These are phyloP conservation scores for Fusarium beomiforme DNA, from an alignment of 2,329 filamentous ascomycete species.

Conservation along the genomic window DNA sequence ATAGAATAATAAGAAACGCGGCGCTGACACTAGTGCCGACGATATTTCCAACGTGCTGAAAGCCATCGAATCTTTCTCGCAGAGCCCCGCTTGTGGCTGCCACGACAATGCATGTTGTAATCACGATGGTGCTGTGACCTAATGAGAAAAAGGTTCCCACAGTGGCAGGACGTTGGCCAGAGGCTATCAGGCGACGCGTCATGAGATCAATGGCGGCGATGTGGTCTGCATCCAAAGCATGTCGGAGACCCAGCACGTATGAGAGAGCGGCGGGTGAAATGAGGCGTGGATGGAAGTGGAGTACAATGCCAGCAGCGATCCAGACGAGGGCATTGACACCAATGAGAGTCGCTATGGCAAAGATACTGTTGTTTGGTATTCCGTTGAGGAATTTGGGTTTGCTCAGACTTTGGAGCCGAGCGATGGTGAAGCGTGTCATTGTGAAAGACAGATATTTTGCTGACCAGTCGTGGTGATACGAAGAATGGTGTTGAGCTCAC, in stretches of 20 bases:
- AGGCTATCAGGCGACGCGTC: slow-evolving; percentile 87
- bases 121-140: slow-evolving; percentile 91
- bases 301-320: slow-evolving; percentile 62
- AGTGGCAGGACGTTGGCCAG: slow-evolving; percentile 85
- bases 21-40: slow-evolving; percentile 90
- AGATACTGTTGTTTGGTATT: slow-evolving; percentile 50
- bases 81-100: slow-evolving; percentile 90
- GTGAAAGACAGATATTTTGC: not conserved
- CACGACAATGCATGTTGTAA: slow-evolving; percentile 90
- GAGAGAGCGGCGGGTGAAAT: slow-evolving; percentile 84
- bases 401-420: slow-evolving; percentile 1
- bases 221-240: slow-evolving; percentile 98
- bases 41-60: slow-evolving; percentile 83
- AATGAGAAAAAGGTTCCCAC: slow-evolving; percentile 96
- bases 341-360: slow-evolving; percentile 62
- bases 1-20: slow-evolving; percentile 82
- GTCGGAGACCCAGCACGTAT: slow-evolving; percentile 88
- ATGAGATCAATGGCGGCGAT: slow-evolving; percentile 89
- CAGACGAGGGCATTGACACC: slow-evolving; percentile 64
- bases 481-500: not conserved
- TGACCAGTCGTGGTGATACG: not conserved
- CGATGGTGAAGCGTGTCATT: slow-evolving; percentile 37
- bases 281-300: slow-evolving; percentile 67
- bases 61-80: slow-evolving; percentile 81
- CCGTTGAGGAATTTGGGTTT: slow-evolving; percentile 47